Percentiles rank a stretch among this genome's conserved stretches.
These are phyloP conservation scores for Teunomyces funiuensis DNA, from an alignment of 805 yeast genomes.

Conservation along the genomic window DNA sequence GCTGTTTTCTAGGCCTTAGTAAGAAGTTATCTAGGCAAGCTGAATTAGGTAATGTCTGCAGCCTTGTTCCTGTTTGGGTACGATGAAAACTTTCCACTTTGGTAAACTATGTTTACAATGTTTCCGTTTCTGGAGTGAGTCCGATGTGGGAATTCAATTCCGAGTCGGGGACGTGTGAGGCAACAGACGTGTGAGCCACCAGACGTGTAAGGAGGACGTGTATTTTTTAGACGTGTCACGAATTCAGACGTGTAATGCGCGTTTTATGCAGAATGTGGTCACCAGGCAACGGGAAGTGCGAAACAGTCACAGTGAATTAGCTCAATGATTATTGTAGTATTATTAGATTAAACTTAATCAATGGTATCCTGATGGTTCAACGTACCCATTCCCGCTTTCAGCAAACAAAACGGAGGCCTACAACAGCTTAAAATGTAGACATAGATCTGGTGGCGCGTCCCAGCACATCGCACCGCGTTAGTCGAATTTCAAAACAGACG, in stretches of 20 bases:
- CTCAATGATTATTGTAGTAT: neutral
- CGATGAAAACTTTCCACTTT: constrained; percentile 1
- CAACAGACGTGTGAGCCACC: constrained; percentile 4
- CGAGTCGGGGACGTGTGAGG: constrained; percentile 3
- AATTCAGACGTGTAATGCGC: neutral
- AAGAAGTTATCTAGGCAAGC: too few species aligned
- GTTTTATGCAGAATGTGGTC: neutral
- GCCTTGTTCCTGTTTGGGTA: neutral
- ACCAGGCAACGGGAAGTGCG: neutral
- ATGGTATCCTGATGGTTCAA: neutral
- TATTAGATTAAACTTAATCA: neutral
- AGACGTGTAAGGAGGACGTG: constrained; percentile 4
- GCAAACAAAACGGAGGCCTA: neutral
- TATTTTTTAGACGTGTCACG: constrained; percentile 4
- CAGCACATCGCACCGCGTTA: neutral
- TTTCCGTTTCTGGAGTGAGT: neutral
- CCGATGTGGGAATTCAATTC: neutral
- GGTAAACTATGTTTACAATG: neutral
- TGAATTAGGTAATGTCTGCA: neutral
- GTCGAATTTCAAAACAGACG: constrained; percentile 2
- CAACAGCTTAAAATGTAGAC: neutral
- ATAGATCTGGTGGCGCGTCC: neutral
- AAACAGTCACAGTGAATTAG: too few species aligned
- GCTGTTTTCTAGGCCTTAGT: too few species aligned
- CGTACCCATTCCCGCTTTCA: neutral